Percentiles rank a stretch among this genome's conserved stretches.
Conservation (phyloP, 768 basidiomycete genomes). For the Mycena vulgaris region DNA sequence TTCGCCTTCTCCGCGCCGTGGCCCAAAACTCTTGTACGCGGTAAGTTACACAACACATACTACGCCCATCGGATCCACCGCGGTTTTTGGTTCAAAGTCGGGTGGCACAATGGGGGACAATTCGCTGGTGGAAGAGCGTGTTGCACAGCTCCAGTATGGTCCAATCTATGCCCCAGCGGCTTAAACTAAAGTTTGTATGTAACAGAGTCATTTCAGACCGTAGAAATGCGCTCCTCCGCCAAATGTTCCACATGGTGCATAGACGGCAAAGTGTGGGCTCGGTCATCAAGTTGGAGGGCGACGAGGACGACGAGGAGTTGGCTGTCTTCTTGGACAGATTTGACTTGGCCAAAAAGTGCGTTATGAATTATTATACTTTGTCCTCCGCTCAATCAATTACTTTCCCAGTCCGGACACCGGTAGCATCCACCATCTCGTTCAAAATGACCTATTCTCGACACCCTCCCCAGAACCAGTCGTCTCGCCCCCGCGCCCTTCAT, state of each 20-base stretch:
- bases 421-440: conserved; percentile 55
- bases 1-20: conserved; percentile 1
- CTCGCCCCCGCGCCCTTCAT: conserved; percentile 12
- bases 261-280: conserved; percentile 63
- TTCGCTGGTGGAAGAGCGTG: conserved; percentile 59
- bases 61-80: neutral
- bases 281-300: conserved; percentile 55
- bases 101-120: conserved; percentile 37
- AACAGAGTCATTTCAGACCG: conserved; percentile 73
- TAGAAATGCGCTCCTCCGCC: conserved; percentile 78
- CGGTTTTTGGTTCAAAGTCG: neutral
- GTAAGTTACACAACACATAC: neutral
- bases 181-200: conserved; percentile 25
- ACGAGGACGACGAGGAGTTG: conserved; percentile 59
- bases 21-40: neutral
- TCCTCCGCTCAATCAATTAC: conserved; percentile 9
- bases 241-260: conserved; percentile 79
- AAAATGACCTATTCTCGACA: conserved; percentile 48
- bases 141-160: conserved; percentile 61
- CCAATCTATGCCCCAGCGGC: neutral
- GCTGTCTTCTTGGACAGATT: conserved; percentile 70
- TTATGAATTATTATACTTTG: neutral
- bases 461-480: conserved; percentile 23
- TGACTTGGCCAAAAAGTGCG: conserved; percentile 58
- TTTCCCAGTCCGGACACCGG: conserved; percentile 57